Percentiles rank a stretch among this genome's conserved stretches.
These are phyloP conservation scores for Cyclotella atomus DNA, from an alignment of 108 stramenopile genomes.

Conservation along the genomic window DNA sequence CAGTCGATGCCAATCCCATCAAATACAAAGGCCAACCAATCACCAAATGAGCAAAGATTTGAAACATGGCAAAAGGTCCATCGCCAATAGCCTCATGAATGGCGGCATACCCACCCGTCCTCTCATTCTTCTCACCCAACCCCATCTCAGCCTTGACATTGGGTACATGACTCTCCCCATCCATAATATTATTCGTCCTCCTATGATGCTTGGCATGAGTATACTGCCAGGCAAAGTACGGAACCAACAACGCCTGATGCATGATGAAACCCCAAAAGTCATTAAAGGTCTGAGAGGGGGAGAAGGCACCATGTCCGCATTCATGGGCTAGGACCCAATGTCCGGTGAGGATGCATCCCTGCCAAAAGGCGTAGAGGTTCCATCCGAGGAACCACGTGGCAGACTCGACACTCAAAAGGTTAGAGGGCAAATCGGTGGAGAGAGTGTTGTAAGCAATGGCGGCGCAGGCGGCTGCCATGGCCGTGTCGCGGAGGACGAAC, in stretches of 20 bases:
- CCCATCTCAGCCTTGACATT: slow-evolving; percentile 79
- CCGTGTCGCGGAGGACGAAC: slow-evolving; percentile 86
- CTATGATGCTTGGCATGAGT: slow-evolving; percentile 99
- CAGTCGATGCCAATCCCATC: slow-evolving; percentile 84
- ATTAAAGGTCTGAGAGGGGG: slow-evolving; percentile 90
- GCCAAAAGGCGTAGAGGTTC: slow-evolving; percentile 95
- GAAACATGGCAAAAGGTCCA: slow-evolving; percentile 88
- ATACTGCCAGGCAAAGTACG: slow-evolving; percentile 99
- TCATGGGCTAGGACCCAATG: slow-evolving; percentile 99
- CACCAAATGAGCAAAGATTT: slow-evolving; percentile 87
- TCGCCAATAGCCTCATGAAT: slow-evolving; percentile 91
- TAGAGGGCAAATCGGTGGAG: slow-evolving; percentile 80
- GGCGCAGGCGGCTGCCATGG: slow-evolving; percentile 79
- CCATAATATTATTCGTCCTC: slow-evolving; percentile 94
- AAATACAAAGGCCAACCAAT: slow-evolving; percentile 92
- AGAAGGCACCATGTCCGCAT: slow-evolving; percentile 98
- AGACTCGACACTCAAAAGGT: slow-evolving; percentile 48
- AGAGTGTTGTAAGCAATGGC: slow-evolving; percentile 72
- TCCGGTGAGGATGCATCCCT: slow-evolving; percentile 97
- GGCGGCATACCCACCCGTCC: slow-evolving; percentile 70
- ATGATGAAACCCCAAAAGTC: slow-evolving; percentile 94
- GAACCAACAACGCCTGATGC: slow-evolving; percentile 97
- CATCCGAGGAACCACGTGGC: slow-evolving; percentile 80
- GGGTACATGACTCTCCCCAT: slow-evolving; percentile 94
- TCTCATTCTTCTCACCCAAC: slow-evolving; percentile 64